Evolutionary conservation across 208 protist genomes (phyloP).

Genomic region (Endotrypanum monterogeii): DNA sequence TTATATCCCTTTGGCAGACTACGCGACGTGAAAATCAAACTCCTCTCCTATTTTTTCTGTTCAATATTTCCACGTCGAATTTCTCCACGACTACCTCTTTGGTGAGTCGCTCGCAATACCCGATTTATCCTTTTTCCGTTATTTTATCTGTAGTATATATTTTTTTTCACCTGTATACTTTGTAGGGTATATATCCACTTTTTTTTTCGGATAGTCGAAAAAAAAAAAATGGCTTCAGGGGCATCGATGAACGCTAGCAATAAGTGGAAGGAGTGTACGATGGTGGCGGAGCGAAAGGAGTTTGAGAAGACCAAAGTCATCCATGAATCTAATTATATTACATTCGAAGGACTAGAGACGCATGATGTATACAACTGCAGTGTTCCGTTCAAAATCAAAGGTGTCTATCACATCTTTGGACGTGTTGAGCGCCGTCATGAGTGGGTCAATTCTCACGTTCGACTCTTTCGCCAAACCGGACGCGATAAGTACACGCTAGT

Average conservation of each 20-base stretch:
- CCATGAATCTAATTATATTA: slow-evolving; percentile 34
- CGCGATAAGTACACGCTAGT: slow-evolving; percentile 59
- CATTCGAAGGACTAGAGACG: slow-evolving; percentile 51
- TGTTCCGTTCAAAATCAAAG: slow-evolving; percentile 48
- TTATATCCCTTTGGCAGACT: neutral
- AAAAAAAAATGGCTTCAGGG: slow-evolving; percentile 25
- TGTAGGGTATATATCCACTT: neutral
- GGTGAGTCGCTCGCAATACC: neutral
- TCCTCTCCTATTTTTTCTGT: neutral
- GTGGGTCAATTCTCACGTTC: slow-evolving; percentile 56
- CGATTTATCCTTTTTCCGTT: no score
- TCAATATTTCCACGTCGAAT: neutral
- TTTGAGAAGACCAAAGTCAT: slow-evolving; percentile 55
- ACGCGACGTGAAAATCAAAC: neutral
- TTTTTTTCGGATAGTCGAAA: neutral
- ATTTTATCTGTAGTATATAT: neutral
- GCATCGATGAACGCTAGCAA: neutral
- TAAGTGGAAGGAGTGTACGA: slow-evolving; percentile 37
- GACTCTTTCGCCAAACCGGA: slow-evolving; percentile 47
- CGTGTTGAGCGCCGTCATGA: slow-evolving; percentile 51
- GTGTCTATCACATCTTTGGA: slow-evolving; percentile 47
- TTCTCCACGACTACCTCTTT: neutral
- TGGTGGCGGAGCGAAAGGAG: slow-evolving; percentile 40
- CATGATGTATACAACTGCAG: slow-evolving; percentile 72
- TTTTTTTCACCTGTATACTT: neutral